phyloP scores from a whole-genome alignment of 2,329 filamentous ascomycete genomes.

The Lachnellula occidentalis region DNA sequence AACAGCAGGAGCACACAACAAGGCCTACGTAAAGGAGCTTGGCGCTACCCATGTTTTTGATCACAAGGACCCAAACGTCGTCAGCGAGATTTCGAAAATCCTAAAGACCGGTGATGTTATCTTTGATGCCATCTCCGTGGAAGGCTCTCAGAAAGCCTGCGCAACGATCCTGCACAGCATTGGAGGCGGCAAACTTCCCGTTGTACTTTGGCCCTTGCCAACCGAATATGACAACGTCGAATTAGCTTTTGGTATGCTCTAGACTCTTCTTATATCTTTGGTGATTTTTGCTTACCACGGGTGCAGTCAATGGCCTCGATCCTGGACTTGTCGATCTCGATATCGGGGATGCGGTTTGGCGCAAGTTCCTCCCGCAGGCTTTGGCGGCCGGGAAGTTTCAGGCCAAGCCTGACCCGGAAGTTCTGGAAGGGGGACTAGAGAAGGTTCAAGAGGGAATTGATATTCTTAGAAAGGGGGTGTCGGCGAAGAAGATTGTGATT shows the following conservation, averaged over 20 bases:
- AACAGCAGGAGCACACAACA: constrained; percentile 40
- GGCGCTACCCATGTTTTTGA: constrained; percentile 44
- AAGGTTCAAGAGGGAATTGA: constrained; percentile 38
- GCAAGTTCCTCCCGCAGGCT: constrained; percentile 36
- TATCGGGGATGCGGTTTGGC: constrained; percentile 32
- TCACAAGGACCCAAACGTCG: constrained; percentile 31
- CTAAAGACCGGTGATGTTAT: constrained; percentile 13
- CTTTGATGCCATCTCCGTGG: constrained; percentile 27
- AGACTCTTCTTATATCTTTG: constrained; percentile 9
- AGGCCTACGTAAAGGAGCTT: constrained; percentile 34
- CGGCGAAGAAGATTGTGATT: constrained; percentile 40
- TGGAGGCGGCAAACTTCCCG: constrained; percentile 22
- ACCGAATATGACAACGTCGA: constrained; percentile 21
- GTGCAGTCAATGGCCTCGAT: constrained; percentile 23
- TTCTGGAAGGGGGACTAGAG: constrained; percentile 39
- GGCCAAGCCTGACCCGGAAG: constrained; percentile 34
- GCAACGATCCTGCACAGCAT: constrained; percentile 27
- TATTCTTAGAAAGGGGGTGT: constrained; percentile 34
- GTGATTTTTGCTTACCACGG: constrained; percentile 12
- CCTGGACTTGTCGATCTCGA: constrained; percentile 28
- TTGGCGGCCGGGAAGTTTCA: constrained; percentile 33
- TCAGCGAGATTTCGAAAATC: constrained; percentile 14
- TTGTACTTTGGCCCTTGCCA: constrained; percentile 11
- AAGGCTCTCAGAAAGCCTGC: constrained; percentile 20
- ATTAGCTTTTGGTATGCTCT: constrained; percentile 23